A percentile compares a stretch with the other conserved stretches of the same genome.
Conservation (phyloP, 2,329 filamentous ascomycete genomes). For the Didymella lethalis region DNA sequence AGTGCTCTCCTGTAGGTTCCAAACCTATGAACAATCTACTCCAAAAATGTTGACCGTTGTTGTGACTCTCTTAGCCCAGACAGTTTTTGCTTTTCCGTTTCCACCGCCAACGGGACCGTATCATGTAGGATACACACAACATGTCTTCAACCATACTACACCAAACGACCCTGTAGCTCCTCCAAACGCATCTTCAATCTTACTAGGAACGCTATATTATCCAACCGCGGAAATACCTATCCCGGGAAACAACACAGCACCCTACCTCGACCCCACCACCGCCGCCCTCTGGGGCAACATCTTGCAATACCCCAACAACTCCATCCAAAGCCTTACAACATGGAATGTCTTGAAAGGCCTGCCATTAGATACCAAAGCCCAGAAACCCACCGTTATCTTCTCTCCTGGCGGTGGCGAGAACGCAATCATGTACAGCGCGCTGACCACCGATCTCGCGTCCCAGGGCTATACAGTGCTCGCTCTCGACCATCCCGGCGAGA, state of each 20-base stretch:
- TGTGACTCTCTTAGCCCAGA: not conserved
- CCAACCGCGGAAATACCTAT: slow-evolving; percentile 27
- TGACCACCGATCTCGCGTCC: not conserved
- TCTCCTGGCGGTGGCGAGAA: slow-evolving; percentile 25
- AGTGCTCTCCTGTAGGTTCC: not conserved
- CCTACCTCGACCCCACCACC: slow-evolving; percentile 33
- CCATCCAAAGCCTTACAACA: slow-evolving; percentile 17
- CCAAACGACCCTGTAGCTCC: slow-evolving; percentile 33
- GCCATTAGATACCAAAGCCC: slow-evolving; percentile 8
- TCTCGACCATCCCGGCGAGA: not conserved
- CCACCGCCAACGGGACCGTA: slow-evolving; percentile 33
- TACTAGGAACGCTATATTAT: slow-evolving; percentile 37
- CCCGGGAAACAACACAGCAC: slow-evolving; percentile 24
- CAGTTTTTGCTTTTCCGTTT: slow-evolving; percentile 11
- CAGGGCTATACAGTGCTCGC: not conserved
- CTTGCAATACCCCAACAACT: slow-evolving; percentile 16
- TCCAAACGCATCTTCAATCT: slow-evolving; percentile 20
- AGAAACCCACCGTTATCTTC: slow-evolving; percentile 31
- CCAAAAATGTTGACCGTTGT: not conserved
- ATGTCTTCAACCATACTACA: slow-evolving; percentile 38
- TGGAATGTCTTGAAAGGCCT: slow-evolving; percentile 25
- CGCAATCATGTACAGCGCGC: slow-evolving; percentile 19
- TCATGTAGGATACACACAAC: slow-evolving; percentile 34
- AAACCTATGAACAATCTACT: not conserved
- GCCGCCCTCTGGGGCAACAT: slow-evolving; percentile 29